Evolutionary conservation across 2,329 filamentous ascomycete genomes (phyloP), one percentile per base, ranked within the genome.

Genomic region (Aspergillus flavus): DNA sequence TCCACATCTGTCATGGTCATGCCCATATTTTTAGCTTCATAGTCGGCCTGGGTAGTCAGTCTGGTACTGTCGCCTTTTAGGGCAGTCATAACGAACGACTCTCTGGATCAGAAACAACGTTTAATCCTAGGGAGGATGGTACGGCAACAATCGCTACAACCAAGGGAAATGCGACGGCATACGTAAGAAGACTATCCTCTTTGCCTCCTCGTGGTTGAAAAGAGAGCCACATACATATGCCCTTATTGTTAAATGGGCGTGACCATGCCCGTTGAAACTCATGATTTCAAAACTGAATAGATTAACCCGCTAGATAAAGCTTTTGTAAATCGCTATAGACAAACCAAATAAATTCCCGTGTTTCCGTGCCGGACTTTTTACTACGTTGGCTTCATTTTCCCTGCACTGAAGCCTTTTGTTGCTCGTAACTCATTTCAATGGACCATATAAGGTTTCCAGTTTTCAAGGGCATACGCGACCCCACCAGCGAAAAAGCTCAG

Each of bases 401-500:
- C n/a, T 41, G 52, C 52, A 26, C 52, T 39, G n/a, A 55, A 39
- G 52, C 32, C n/a, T 39, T 30, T 19, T 5, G n/a, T 23, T 39
- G n/a, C n/a, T 55, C 34, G 21, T 36, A 61, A 36, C 2, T 50
- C 59, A 53, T 62, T 54, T 58, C 30, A 62, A 55, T 57, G 48
- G 21, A 50, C 41, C 39, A 58, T n/a, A 23, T 62, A 58, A 34
- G 46, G 43, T 21, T 60, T 62, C 69, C 68, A 68, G 43, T 69
- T 68, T 19, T 68, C 62, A 23, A 79, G 68, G 2, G 76, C 76
- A 61, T 77, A 75, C 7, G 69, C 71, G 54, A 79, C 68, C 21
- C 75, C 76, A 16, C 77, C 76, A 14, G 78, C 77, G 55, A 80
- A 77, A 64, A 80, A 80, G 60, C 75, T 74, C 41, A 80, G 67